Evolutionary conservation across 192 early-diverging fungal species (phyloP).

Genomic region (Coemansia sp.): DNA sequence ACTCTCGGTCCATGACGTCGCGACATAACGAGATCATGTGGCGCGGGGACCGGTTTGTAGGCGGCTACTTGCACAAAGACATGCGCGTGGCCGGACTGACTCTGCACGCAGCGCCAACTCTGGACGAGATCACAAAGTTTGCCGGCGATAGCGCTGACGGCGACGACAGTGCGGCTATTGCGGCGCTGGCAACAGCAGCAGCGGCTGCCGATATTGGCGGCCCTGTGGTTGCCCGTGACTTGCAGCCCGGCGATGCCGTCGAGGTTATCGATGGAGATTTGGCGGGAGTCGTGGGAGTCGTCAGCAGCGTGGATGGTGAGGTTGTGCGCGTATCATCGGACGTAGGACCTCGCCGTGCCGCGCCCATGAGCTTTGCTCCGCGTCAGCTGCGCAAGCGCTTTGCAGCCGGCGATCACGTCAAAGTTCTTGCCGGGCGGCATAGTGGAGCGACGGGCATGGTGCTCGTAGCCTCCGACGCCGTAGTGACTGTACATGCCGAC

Average conservation of each 20-base stretch:
- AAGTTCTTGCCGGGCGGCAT: conserved; percentile 87
- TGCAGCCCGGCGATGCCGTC: conserved; percentile 84
- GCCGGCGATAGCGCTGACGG: conserved; percentile 66
- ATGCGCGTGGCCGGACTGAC: conserved; percentile 70
- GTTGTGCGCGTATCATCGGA: conserved; percentile 74
- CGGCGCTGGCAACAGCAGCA: conserved; percentile 62
- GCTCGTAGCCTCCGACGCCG: conserved; percentile 77
- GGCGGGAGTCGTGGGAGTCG: conserved; percentile 75
- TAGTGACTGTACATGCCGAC: conserved; percentile 81
- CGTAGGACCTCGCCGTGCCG: conserved; percentile 58
- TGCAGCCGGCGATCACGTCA: conserved; percentile 89
- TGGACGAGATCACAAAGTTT: conserved; percentile 92
- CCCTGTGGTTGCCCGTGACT: conserved; percentile 48
- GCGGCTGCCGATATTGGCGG: conserved; percentile 37
- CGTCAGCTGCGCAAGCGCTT: conserved; percentile 91
- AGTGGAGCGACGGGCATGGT: conserved; percentile 89
- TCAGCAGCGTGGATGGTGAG: conserved; percentile 71
- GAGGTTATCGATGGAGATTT: conserved; percentile 86
- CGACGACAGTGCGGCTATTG: conserved; percentile 67
- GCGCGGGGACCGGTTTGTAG: conserved; percentile 63
- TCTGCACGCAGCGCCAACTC: conserved; percentile 77
- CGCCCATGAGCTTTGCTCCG: conserved; percentile 61
- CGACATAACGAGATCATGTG: conserved; percentile 66
- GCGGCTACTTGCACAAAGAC: conserved; percentile 87
- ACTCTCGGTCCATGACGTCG: conserved; percentile 63